Conservation (phyloP, 768 basidiomycete species). For the Amanita phalloides region DNA sequence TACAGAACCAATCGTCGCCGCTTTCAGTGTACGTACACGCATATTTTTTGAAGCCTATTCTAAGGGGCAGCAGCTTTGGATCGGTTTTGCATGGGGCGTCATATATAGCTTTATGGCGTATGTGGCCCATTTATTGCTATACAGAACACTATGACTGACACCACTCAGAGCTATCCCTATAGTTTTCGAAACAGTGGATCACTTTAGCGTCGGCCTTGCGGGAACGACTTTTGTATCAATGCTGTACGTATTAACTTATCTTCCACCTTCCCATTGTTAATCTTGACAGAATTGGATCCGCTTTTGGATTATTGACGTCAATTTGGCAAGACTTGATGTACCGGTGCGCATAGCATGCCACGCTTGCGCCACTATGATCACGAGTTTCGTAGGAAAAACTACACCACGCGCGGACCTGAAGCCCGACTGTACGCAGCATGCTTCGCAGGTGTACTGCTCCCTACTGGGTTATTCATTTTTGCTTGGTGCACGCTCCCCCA, state of each 20-base stretch:
- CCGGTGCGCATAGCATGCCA: slow-evolving; percentile 21
- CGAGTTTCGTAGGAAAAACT: slow-evolving; percentile 17
- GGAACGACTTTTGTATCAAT: slow-evolving; percentile 53
- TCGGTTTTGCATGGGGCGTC: slow-evolving; percentile 70
- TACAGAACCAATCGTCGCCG: slow-evolving; percentile 66
- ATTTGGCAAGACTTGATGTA: slow-evolving; percentile 41
- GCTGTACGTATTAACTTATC: slow-evolving; percentile 20
- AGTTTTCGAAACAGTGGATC: slow-evolving; percentile 45
- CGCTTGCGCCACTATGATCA: background rate
- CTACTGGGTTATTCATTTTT: slow-evolving; percentile 57
- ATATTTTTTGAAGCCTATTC: background rate
- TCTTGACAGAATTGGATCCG: slow-evolving; percentile 37
- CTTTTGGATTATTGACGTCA: slow-evolving; percentile 35
- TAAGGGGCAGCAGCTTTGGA: slow-evolving; percentile 40
- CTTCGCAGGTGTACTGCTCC: slow-evolving; percentile 40
- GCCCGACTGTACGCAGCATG: slow-evolving; percentile 55
- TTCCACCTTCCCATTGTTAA: background rate
- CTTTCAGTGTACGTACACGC: slow-evolving; percentile 51
- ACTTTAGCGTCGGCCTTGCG: slow-evolving; percentile 46
- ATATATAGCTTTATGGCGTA: slow-evolving; percentile 32
- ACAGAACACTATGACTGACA: slow-evolving; percentile 3
- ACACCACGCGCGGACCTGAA: slow-evolving; percentile 32
- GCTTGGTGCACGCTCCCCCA: slow-evolving; percentile 50
- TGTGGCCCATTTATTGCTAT: slow-evolving; percentile 33
- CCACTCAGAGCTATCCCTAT: slow-evolving; percentile 38